Evolutionary conservation across 305 asterid species (phyloP), one percentile per base, ranked within the genome.

Genomic region (Plantago coronopus): DNA sequence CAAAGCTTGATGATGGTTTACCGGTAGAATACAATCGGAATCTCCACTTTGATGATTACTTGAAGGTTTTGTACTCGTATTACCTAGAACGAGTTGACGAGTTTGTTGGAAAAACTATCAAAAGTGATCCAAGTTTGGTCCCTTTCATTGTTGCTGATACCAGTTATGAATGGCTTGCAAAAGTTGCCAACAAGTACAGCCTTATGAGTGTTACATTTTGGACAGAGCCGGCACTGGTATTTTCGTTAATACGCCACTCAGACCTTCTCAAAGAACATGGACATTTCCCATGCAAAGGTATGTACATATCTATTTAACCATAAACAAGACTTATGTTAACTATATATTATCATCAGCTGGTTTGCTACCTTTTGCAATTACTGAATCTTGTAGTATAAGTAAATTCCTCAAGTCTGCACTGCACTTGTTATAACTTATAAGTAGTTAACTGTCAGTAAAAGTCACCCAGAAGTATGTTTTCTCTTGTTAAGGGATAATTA

Each of bases 171-270:
- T 83, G 87, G 87, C 74, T 74, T 5, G 63, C 74, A 0, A 48
- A 22, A 20, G 64, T 81, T 48, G 83, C 87, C 13, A 56, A 54
- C 6, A 83, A 79, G 47, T 61, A 74, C 69, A 74, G 71, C 18
- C 72, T 83, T 19, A 71, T 73, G 17, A 73, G 49, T 20, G 90
- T 80, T 19, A 80, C 87, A 1, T 76, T 80, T 38, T 83, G 87
- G 90, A 80, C 87, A 0, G 74, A 81, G 48, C 83, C 87, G 21
- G 79, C 78, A 8, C 37, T 79, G 57, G 80, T 75, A 14, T 78
- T 81, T 65, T 62, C 80, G 19, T 21, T 81, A 8, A 17, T 31
- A 58, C 73, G 76, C 74, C 72, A 69, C 51, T 15, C 43, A 25
- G 62, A 42, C 14, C 63, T 76, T 62, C 73, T 83, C 7, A 73